These are phyloP conservation scores for Cordia subcordata DNA, from an alignment of 257 asterid species.

Conservation along the genomic window DNA sequence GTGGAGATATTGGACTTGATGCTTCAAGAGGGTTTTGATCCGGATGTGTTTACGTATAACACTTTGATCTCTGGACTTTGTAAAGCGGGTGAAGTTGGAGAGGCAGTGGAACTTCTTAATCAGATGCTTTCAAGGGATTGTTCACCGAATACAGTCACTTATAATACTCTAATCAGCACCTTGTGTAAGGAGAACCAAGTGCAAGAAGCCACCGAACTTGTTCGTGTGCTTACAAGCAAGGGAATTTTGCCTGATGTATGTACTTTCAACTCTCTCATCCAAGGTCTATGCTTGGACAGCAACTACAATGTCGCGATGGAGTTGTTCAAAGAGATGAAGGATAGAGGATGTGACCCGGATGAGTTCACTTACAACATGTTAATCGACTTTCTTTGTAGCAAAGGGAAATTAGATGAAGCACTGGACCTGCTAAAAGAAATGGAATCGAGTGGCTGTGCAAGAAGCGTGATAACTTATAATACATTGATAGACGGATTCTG, in stretches of 20 bases:
- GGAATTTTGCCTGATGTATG: conserved; percentile 70
- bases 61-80: conserved; percentile 80
- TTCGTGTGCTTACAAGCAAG: conserved; percentile 45
- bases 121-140: conserved; percentile 74
- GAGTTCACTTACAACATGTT: conserved; percentile 85
- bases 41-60: conserved; percentile 69
- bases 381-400: conserved; percentile 62
- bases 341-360: conserved; percentile 74
- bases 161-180: conserved; percentile 67
- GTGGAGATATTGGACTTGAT: conserved; percentile 73
- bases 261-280: conserved; percentile 77
- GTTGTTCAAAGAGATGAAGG: conserved; percentile 66
- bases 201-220: conserved; percentile 73
- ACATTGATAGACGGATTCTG: conserved; percentile 78
- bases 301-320: conserved; percentile 52
- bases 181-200: conserved; percentile 75
- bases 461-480: conserved; percentile 69
- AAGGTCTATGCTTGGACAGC: conserved; percentile 59
- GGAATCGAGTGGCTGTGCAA: conserved; percentile 76
- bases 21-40: conserved; percentile 81
- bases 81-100: conserved; percentile 55
- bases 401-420: conserved; percentile 68
- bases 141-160: conserved; percentile 68
- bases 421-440: conserved; percentile 64
- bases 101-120: conserved; percentile 63